Percentiles rank a stretch among this genome's conserved stretches.
phyloP scores from a whole-genome alignment of 306 rosid genomes.

The Rosa persica region DNA sequence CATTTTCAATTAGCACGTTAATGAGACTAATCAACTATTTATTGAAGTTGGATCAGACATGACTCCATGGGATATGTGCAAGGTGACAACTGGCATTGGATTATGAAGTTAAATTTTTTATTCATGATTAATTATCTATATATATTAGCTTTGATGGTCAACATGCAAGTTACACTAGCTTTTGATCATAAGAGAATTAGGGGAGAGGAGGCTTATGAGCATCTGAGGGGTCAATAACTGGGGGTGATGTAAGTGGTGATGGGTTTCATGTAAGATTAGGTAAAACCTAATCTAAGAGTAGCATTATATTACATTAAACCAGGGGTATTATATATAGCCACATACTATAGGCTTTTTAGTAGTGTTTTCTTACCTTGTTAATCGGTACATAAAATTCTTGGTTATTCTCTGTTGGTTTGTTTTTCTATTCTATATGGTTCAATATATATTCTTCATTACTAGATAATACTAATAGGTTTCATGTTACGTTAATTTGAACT shows the following conservation, averaged over 20 bases:
- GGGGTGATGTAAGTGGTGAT: background rate
- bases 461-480: background rate
- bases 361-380: background rate
- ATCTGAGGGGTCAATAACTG: background rate
- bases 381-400: background rate
- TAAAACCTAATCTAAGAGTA: background rate
- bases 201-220: background rate
- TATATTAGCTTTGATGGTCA: background rate
- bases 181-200: background rate
- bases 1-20: background rate
- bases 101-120: background rate
- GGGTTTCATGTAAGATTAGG: background rate
- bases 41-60: too few relatives aligned
- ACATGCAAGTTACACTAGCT: background rate
- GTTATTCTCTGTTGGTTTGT: background rate
- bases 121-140: background rate
- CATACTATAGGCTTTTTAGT: background rate
- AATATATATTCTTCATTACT: too few relatives aligned
- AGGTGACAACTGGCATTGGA: background rate
- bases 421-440: too few relatives aligned
- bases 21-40: background rate
- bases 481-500: background rate
- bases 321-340: background rate
- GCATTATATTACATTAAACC: background rate
- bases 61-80: background rate